Percentiles rank a stretch among this genome's conserved stretches.
Evolutionary conservation across 306 rosid genomes (phyloP).

Genomic region (Pyrus communis): DNA sequence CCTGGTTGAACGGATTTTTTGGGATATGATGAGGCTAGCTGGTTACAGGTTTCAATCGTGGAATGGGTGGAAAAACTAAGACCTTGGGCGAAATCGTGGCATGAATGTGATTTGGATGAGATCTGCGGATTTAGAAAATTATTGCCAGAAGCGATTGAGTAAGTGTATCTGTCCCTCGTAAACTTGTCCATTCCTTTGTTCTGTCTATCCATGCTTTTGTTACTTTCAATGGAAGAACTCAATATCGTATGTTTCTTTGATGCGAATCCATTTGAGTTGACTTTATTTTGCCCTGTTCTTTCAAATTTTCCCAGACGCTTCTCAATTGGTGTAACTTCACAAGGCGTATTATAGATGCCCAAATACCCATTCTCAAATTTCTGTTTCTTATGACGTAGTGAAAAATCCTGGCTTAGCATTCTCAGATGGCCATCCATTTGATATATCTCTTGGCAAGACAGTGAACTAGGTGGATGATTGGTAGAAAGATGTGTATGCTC

Average conservation of each 20-base stretch:
- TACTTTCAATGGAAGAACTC: conserved; percentile 25
- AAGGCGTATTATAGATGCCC: conserved; percentile 23
- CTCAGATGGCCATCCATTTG: conserved; percentile 32
- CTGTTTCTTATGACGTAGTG: conserved; percentile 34
- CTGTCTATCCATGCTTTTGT: conserved; percentile 15
- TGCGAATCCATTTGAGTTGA: conserved; percentile 16
- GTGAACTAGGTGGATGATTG: conserved; percentile 28
- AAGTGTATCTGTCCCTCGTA: conserved; percentile 21
- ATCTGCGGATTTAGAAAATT: conserved; percentile 20
- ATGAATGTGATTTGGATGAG: conserved; percentile 19
- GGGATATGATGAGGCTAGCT: conserved; percentile 12
- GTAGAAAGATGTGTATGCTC: conserved; percentile 19
- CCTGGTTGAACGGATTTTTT: conserved; percentile 11
- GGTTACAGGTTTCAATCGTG: conserved; percentile 5
- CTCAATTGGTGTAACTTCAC: conserved; percentile 10
- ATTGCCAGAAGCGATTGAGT: conserved; percentile 22
- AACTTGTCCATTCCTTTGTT: conserved; percentile 4
- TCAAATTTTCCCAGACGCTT: conserved; percentile 15
- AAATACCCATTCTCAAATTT: conserved; percentile 29
- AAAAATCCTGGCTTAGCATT: conserved; percentile 16
- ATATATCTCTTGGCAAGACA: conserved; percentile 30
- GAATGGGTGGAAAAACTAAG: neutral
- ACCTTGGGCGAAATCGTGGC: conserved; percentile 7
- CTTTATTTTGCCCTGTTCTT: conserved; percentile 7
- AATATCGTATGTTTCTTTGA: conserved; percentile 17